Evolutionary conservation across 805 yeast genomes (phyloP), one percentile per base, ranked within the genome.

Genomic region (Kodamaea hsintzibuensis): DNA sequence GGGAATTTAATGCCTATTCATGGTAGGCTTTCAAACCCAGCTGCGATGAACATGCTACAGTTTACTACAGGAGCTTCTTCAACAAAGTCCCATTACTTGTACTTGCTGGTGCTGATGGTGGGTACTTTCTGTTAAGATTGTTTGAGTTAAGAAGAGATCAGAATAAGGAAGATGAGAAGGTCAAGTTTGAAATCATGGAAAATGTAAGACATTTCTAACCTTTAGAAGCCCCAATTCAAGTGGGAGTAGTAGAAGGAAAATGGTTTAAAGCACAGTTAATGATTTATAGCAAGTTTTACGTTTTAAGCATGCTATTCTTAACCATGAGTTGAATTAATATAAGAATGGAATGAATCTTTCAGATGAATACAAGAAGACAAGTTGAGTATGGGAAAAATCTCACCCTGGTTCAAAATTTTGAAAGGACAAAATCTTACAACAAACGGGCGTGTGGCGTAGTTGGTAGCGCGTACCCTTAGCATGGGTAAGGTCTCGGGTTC

Each of bases 401-500:
- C 35, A 5, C 35, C 35, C 13, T 5, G 10, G 13, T 10, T 30
- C 35, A 30, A 38, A 38, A 13, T 38, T 2, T 38, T 42, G 35
- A 43, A 13, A 2, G 22, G 25, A 16, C 22, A 3, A 22, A 38
- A 38, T 38, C n/a, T 13, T 13, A 17, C 47, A 43, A 13, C 13
- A 43, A 43, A 16, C 22, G 60, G 61, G 88, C 86, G 84, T 83
- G 86, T 83, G 88, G 88, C 87, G 88, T 81, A 83, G 88, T 83
- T 82, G 87, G 88, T 83, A 83, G 88, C 88, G 88, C 87, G 87
- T 81, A 81, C 84, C 82, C 87, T 82, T 83, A 82, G 86, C 86
- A 82, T 82, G 87, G 82, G 85, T 82, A 82, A 83, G 87, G 88
- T 83, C 87, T 82, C 82, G 82, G 86, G 86, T 82, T 82, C 87